phyloP scores from a whole-genome alignment of 2,329 filamentous ascomycete genomes.

The Aureobasidium sp. region DNA sequence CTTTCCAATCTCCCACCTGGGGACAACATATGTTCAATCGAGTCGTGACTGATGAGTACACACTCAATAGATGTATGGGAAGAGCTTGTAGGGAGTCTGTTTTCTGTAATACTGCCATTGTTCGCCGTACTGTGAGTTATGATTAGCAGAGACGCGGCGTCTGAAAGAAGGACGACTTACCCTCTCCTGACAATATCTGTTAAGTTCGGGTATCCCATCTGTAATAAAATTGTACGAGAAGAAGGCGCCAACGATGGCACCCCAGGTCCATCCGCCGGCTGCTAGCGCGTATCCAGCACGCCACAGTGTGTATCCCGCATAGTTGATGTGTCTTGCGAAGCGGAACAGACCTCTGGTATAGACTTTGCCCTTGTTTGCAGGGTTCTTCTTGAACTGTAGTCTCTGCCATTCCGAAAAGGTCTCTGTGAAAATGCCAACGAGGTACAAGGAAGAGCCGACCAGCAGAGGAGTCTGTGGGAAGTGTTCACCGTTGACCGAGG shows the following conservation, averaged over 20 bases:
- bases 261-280: conserved; percentile 42
- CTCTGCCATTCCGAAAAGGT: conserved; percentile 52
- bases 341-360: conserved; percentile 46
- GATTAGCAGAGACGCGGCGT: not conserved
- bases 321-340: conserved; percentile 49
- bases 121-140: conserved; percentile 31
- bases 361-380: conserved; percentile 46
- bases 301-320: conserved; percentile 48
- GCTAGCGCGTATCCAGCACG: conserved; percentile 43
- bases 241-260: conserved; percentile 34
- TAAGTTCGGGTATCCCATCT: conserved; percentile 41
- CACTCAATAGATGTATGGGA: conserved; percentile 31
- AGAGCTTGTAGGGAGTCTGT: conserved; percentile 33
- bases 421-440: conserved; percentile 48
- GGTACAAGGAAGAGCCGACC: conserved; percentile 45
- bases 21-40: not conserved
- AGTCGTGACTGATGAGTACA: not conserved
- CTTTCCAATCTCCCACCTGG: not conserved
- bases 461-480: conserved; percentile 40
- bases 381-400: conserved; percentile 44
- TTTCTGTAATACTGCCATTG: conserved; percentile 33
- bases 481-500: conserved; percentile 32
- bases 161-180: conserved; percentile 23
- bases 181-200: conserved; percentile 42
- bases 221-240: conserved; percentile 41